Percentiles rank a stretch among this genome's conserved stretches.
Evolutionary conservation across 495 filamentous ascomycete genomes (phyloP).

Genomic region (Podospora tetraspora): DNA sequence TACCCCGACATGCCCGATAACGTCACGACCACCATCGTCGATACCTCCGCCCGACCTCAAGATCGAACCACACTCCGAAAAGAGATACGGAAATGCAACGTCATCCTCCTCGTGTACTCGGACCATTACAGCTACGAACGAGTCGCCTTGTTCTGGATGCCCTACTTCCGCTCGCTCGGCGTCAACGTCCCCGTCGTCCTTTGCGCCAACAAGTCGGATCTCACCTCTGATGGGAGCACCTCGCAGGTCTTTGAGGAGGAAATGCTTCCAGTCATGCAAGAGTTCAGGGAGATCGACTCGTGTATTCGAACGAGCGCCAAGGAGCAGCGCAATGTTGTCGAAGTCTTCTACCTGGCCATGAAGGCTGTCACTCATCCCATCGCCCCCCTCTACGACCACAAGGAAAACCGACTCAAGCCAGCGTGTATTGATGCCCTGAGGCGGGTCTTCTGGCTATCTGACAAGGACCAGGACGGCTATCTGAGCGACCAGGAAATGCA

Average conservation of each 20-base stretch:
- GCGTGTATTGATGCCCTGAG: slow-evolving; percentile 78
- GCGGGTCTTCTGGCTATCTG: slow-evolving; percentile 89
- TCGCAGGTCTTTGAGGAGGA: slow-evolving; percentile 87
- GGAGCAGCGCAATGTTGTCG: slow-evolving; percentile 92
- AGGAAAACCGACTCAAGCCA: slow-evolving; percentile 83
- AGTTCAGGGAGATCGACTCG: slow-evolving; percentile 98
- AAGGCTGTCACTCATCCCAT: slow-evolving; percentile 98
- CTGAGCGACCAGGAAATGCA: slow-evolving; percentile 85
- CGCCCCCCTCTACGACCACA: slow-evolving; percentile 92
- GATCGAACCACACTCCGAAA: slow-evolving; percentile 82
- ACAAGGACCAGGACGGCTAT: slow-evolving; percentile 94
- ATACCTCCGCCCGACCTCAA: slow-evolving; percentile 92
- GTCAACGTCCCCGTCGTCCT: slow-evolving; percentile 98
- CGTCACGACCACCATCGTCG: slow-evolving; percentile 92
- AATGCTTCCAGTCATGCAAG: slow-evolving; percentile 96
- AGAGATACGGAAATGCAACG: slow-evolving; percentile 93
- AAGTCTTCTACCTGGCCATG: slow-evolving; percentile 95
- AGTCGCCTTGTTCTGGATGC: slow-evolving; percentile 95
- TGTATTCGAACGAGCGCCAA: slow-evolving; percentile 93
- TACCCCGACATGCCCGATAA: slow-evolving; percentile 85
- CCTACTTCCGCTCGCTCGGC: slow-evolving; percentile 90
- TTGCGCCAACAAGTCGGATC: slow-evolving; percentile 94
- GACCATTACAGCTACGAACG: slow-evolving; percentile 99
- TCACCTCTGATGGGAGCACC: slow-evolving; percentile 57
- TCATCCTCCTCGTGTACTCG: slow-evolving; percentile 94